Evolutionary conservation across 2,329 filamentous ascomycete genomes (phyloP), one percentile per base, ranked within the genome.

Genomic region (Cladosporium phlei): DNA sequence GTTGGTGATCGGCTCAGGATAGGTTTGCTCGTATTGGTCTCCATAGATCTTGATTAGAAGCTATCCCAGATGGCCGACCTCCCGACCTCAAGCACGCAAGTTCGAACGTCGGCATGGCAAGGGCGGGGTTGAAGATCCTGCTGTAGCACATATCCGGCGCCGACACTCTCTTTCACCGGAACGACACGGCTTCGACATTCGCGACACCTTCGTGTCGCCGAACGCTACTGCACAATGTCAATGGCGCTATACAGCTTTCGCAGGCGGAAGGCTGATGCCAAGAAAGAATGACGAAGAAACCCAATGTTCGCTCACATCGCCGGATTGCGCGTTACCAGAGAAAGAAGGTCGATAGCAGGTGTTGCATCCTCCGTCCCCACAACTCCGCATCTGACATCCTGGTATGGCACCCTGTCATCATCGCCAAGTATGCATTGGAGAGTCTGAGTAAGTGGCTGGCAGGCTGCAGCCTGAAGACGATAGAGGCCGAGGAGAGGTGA

Each of bases 311-410:
- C 17, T 35, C 22, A 21, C 17, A 4, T 20, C 11, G 32, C 42
- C 42, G 30, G 37, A 32, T 7, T 20, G 24, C 42, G 42, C 42
- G 42, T 37, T 45, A 14, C 42, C 42, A 45, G 42, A 45, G 32
- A 30, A 12, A 45, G 42, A 20, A 45, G 42, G 42, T 45, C 42
- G 24, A 37, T 45, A 45, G 17, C 42, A 37, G n/a, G 14, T 45
- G 27, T 37, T 30, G 8, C 11, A 45, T 14, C 22, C 37, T 37
- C 37, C 17, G 21, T 35, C 42, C 24, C 42, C 42, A 37, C 42
- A 37, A 45, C 32, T 45, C 42, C 42, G 42, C 42, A 45, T 29
- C 21, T 10, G 10, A 35, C 17, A 30, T 24, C 28, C 40, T 34
- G 30, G 29, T 19, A 14, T 38, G 20, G n/a, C n/a, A n/a, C n/a